A percentile compares a stretch with the other conserved stretches of the same genome.
Conservation (phyloP, 805 yeast genomes). For the Candida railenensis region DNA sequence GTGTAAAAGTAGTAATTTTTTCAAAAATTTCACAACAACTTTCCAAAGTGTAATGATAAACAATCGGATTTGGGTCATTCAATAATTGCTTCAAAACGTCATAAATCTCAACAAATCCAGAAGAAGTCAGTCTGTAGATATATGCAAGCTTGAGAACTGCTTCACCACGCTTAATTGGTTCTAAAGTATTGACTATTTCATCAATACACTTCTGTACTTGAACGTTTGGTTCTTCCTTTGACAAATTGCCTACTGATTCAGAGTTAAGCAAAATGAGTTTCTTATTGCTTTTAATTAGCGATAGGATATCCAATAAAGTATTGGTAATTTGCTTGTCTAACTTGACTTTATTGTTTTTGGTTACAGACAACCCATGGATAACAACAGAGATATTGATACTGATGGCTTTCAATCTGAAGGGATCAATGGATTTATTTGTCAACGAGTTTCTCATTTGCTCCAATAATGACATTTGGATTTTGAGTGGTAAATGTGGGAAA, state of each 20-base stretch:
- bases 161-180: constrained; percentile 59
- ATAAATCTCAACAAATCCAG: constrained; percentile 41
- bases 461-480: constrained; percentile 83
- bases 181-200: constrained; percentile 55
- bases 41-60: constrained; percentile 70
- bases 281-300: constrained; percentile 40
- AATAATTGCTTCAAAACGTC: constrained; percentile 60
- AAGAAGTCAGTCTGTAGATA: constrained; percentile 25
- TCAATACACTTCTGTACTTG: constrained; percentile 43
- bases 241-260: constrained; percentile 52
- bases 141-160: constrained; percentile 28
- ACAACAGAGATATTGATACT: constrained; percentile 64
- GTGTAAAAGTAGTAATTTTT: constrained; percentile 38
- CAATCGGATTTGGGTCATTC: constrained; percentile 81
- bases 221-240: constrained; percentile 18
- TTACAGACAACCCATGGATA: constrained; percentile 44
- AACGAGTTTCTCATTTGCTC: constrained; percentile 67
- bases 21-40: constrained; percentile 47
- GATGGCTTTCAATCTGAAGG: constrained; percentile 45
- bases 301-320: constrained; percentile 51
- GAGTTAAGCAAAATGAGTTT: constrained; percentile 49
- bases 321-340: constrained; percentile 37
- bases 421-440: constrained; percentile 34
- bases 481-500: constrained; percentile 68
- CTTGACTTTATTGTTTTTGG: constrained; percentile 14